Evolutionary conservation across 257 asterid genomes (phyloP), one percentile per base, ranked within the genome.

Genomic region (Solanum appendiculatum): DNA sequence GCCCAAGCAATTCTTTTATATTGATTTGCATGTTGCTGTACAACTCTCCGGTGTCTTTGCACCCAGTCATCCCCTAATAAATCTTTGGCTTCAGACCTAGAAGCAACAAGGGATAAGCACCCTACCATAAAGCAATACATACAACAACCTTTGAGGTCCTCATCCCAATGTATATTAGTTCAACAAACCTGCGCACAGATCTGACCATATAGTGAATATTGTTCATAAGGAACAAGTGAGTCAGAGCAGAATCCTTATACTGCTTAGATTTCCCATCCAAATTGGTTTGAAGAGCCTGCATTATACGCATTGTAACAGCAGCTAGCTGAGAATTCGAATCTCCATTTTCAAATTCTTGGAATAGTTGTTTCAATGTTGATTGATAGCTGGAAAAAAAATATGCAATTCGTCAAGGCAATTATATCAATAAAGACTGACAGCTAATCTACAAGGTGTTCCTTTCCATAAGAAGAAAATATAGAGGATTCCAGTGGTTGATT

Each of bases 11-110:
- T 89, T 93, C 99, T 94, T 93, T 97, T 95, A 87, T 97, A 97
- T 87, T 94, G 99, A 90, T 94, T 97, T 86, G 99, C 99, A 87
- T 95, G 99, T 88, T 95, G 98, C 89, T 97, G 99, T 31, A 97
- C 99, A 87, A 94, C 87, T 92, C 99, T 93, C 77, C 99, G 93
- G 88, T 97, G 99, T 90, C 97, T 94, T 92, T 97, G 99, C 86
- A 97, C 99, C 99, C 99, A 97, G 91, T 97, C 99, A 91, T 97
- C 99, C 48, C 99, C 99, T 91, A 97, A 91, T 90, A 95, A 89
- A 87, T 97, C 99, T 88, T 97, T 97, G 83, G 99, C 99, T 94
- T 97, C 99, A 78, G 99, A 97, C 92, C 99, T 97, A 82, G 85
- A 92, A 88, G 70, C 74, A 90, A 87, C 51, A 87, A 80, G 29